Percentiles rank a stretch among this genome's conserved stretches.
Conservation (phyloP, 768 basidiomycete genomes). For the Wakefieldia striispora region DNA sequence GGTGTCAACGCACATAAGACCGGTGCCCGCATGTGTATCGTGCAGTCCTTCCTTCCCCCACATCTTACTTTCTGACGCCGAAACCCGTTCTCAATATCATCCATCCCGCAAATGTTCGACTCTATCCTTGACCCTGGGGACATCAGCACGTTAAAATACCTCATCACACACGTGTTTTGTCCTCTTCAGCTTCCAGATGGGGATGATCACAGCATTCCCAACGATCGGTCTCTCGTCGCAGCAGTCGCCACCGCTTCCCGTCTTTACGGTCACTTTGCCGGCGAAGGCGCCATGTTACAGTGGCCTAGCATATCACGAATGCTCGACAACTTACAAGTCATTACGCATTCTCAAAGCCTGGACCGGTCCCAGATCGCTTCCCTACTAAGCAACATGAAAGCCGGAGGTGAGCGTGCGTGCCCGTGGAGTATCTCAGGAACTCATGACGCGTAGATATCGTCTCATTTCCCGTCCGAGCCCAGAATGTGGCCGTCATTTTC, state of each 20-base stretch:
- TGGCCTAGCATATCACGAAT: slow-evolving; percentile 31
- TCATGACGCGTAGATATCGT: slow-evolving; percentile 31
- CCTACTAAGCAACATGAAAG: slow-evolving; percentile 6
- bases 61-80: too few relatives aligned
- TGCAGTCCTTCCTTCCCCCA: too few relatives aligned
- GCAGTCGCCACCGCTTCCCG: slow-evolving; percentile 18
- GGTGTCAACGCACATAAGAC: neutral
- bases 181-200: slow-evolving; percentile 38
- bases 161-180: slow-evolving; percentile 40
- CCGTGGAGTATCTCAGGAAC: neutral
- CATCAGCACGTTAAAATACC: slow-evolving; percentile 19
- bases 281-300: slow-evolving; percentile 2
- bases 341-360: slow-evolving; percentile 2
- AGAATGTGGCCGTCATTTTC: slow-evolving; percentile 46
- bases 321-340: slow-evolving; percentile 12
- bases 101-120: neutral
- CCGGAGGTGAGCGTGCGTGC: slow-evolving; percentile 14
- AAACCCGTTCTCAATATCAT: neutral
- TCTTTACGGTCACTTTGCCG: slow-evolving; percentile 14
- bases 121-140: neutral
- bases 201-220: slow-evolving; percentile 24
- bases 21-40: too few relatives aligned
- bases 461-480: slow-evolving; percentile 37
- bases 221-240: slow-evolving; percentile 27
- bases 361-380: slow-evolving; percentile 6